phyloP scores from a whole-genome alignment of 345 rosid species.

The Combretum micranthum region DNA sequence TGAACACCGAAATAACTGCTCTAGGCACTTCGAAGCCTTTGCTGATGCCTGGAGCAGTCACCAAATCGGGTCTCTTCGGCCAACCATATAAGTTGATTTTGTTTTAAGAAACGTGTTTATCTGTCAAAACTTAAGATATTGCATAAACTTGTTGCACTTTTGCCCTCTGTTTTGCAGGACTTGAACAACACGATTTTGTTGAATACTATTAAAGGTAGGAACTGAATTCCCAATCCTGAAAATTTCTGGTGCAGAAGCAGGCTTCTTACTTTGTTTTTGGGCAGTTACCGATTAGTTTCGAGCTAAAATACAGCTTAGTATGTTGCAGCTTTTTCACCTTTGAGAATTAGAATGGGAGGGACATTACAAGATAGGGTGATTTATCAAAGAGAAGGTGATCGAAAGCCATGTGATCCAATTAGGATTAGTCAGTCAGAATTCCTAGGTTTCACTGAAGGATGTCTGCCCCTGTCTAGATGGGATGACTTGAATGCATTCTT shows the following conservation, averaged over 20 bases:
- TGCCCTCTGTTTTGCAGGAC: conserved; percentile 33
- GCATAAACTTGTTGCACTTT: background rate
- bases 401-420: conserved; percentile 37
- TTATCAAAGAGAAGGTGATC: conserved; percentile 31
- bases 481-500: conserved; percentile 54
- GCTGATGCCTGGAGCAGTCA: background rate
- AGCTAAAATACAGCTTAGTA: background rate
- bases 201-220: conserved; percentile 59
- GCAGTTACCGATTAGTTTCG: background rate
- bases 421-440: conserved; percentile 25
- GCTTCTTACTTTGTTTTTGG: background rate
- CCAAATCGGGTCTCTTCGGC: no score
- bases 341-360: conserved; percentile 78
- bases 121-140: no score
- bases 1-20: background rate
- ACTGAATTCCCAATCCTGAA: background rate
- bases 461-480: conserved; percentile 63
- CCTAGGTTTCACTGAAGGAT: conserved; percentile 64
- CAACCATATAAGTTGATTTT: no score
- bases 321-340: conserved; percentile 62
- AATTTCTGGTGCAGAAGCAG: background rate
- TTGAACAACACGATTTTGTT: conserved; percentile 40
- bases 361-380: conserved; percentile 53
- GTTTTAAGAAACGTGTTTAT: no score
- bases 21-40: background rate